Base-by-base conservation (phyloP, 2,329 filamentous ascomycete genomes). In the Calonectria multiphialidica region DNA sequence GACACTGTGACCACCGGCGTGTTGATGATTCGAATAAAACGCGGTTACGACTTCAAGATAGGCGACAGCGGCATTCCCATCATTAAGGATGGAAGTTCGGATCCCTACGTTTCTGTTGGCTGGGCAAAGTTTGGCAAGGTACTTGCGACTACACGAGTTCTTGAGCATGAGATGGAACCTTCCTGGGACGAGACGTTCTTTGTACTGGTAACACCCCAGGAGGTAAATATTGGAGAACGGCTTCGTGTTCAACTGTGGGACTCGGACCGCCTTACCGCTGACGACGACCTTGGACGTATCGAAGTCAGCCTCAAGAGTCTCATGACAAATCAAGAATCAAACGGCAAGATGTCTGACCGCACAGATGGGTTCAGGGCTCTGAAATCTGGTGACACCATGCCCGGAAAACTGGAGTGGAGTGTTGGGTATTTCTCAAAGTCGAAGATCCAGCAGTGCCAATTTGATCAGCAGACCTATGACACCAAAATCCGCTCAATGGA, bases 121-220 rank as follows among this genome's bases (percentile, higher is more conserved):
- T 95, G 93, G 93, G 93, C 92, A 25, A 95, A 95, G 79, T 95
- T 95, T 79, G 93, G 93, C 90, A 61, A 86, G 93, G 70, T 92
- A 84, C 79, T 92, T 87, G 65, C 81, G 81, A 83, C 83, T 64
- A 95, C 93, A 0, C 88, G 93, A 61, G 88, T 95, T 49, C 87
- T 95, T 25, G 82, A 88, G 45, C 86, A 87, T 1, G 91, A 94
- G 57, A 92, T 94, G 86, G 86, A 93, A 35, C 93, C 93, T 0
- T 86, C 85, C 55, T 95, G 93, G 93, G 87, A 94, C 40, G 93
- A 95, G 80, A 93, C 90, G 62, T 89, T 89, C 25, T 93, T 90
- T 70, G 83, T 95, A n/a, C 84, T 94, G 1, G 92, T 95, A 1
- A 92, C 92, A 0, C 88, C 91, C 0, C 91, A 94, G 74, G 93